Evolutionary conservation across 2,329 filamentous ascomycete species (phyloP), one percentile per base, ranked within the genome.

Genomic region (Sphaerulina vaccinii): DNA sequence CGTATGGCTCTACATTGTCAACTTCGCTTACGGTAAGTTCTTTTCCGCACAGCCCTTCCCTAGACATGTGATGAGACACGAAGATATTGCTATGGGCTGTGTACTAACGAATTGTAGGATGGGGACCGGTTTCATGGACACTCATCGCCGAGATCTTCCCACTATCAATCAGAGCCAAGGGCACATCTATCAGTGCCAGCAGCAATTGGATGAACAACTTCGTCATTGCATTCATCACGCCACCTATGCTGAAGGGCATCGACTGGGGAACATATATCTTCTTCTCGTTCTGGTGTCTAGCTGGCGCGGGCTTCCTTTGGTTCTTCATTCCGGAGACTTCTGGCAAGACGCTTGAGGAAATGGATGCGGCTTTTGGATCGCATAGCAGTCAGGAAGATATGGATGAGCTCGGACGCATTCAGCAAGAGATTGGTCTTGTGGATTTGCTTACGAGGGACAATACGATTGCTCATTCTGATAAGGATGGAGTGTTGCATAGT

Each of bases 1-100:
- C 19, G 32, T 46, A 19, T 46, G 43, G 43, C 19, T 46, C 10
- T 46, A 46, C 19, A 46, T 46, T 10, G 43, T 27, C 8, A 46
- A 46, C 21, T 46, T 46, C 13, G 43, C 43, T 13, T 29, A 29
- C 13, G 3, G 24, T 44, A 15, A 44, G 41, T 44, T 29, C n/a
- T n/a, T n/a, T n/a, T n/a, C n/a, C n/a, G n/a, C n/a, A n/a, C n/a
- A n/a, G n/a, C n/a, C n/a, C n/a, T n/a, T n/a, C n/a, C n/a, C n/a
- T n/a, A n/a, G n/a, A n/a, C n/a, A n/a, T n/a, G n/a, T n/a, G n/a
- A n/a, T n/a, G n/a, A n/a, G n/a, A n/a, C n/a, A n/a, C n/a, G n/a
- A n/a, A n/a, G n/a, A n/a, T n/a, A n/a, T n/a, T n/a, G n/a, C n/a
- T 29, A 29, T 13, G 13, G 27, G 7, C 27, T 29, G 7, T 7